Conservation (phyloP, 75 land plant genomes). For the Pinus tabuliformis region DNA sequence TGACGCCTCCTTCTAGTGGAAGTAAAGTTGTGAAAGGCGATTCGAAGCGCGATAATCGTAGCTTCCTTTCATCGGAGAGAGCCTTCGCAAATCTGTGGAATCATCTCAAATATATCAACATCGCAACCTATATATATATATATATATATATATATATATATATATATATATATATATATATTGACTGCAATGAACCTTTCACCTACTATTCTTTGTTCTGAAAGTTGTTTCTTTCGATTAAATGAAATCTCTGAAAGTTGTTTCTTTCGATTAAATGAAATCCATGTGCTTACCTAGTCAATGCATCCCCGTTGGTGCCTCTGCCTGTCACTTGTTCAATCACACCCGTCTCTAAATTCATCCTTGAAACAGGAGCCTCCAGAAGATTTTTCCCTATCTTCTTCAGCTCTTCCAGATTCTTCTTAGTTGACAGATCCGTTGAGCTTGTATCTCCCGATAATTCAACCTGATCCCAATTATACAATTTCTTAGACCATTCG, state of each 20-base stretch:
- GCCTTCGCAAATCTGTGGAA: not conserved
- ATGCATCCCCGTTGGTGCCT: constrained; percentile 1
- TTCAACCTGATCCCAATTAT: not conserved
- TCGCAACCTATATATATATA: not conserved
- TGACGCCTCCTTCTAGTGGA: too few relatives aligned
- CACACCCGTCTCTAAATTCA: constrained; percentile 3
- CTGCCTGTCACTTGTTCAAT: not conserved
- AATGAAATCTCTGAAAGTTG: too few relatives aligned
- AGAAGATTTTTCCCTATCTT: constrained; percentile 6
- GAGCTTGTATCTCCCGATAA: not conserved
- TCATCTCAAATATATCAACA: not conserved
- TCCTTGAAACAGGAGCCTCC: not conserved
- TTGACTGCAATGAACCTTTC: not conserved
- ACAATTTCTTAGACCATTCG: not conserved
- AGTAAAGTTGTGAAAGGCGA: too few relatives aligned
- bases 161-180: too few relatives aligned
- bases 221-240: too few relatives aligned
- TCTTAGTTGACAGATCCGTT: not conserved
- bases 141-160: too few relatives aligned
- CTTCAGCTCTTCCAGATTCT: constrained; percentile 7
- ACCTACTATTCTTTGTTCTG: not conserved
- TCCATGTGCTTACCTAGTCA: not conserved
- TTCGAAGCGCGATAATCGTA: too few relatives aligned
- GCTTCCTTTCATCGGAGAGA: not conserved
- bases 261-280: too few relatives aligned